A percentile compares a stretch with the other conserved stretches of the same genome.
phyloP scores from a whole-genome alignment of 495 filamentous ascomycete species.

The Penicillium dipodomyicola region DNA sequence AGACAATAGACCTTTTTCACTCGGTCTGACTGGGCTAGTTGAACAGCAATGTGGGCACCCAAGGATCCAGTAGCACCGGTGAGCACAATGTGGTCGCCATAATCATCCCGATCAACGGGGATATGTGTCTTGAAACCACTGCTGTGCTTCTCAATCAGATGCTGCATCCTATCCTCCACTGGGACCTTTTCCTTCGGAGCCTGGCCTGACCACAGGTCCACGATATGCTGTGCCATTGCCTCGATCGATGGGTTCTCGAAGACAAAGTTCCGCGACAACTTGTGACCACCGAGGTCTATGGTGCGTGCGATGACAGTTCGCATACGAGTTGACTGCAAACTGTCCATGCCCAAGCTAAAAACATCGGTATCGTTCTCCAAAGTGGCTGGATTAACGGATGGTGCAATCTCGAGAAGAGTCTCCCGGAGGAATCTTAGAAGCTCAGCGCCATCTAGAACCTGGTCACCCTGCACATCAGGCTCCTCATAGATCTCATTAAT shows the following conservation, averaged over 20 bases:
- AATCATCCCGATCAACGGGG: slow-evolving; percentile 16
- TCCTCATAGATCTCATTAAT: slow-evolving; percentile 46
- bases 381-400: no score
- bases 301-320: slow-evolving; percentile 34
- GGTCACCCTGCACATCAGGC: slow-evolving; percentile 11
- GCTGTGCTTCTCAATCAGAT: slow-evolving; percentile 36
- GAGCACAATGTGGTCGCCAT: slow-evolving; percentile 34
- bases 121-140: slow-evolving; percentile 30
- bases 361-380: no score
- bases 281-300: slow-evolving; percentile 28
- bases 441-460: slow-evolving; percentile 36
- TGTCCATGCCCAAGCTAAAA: slow-evolving; percentile 27
- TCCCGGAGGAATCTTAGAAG: no score
- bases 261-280: slow-evolving; percentile 38
- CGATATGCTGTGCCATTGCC: slow-evolving; percentile 23
- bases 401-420: no score
- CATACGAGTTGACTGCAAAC: slow-evolving; percentile 47
- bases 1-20: slow-evolving; percentile 53
- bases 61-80: slow-evolving; percentile 67
- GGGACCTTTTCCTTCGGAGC: slow-evolving; percentile 16
- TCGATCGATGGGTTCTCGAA: slow-evolving; percentile 40
- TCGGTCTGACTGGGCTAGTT: slow-evolving; percentile 25
- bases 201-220: slow-evolving; percentile 12
- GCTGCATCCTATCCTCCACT: slow-evolving; percentile 23
- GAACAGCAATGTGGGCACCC: slow-evolving; percentile 53